Percentiles rank a stretch among this genome's conserved stretches.
Conservation (phyloP, 441 rosid species). For the Gossypium lobatum region DNA sequence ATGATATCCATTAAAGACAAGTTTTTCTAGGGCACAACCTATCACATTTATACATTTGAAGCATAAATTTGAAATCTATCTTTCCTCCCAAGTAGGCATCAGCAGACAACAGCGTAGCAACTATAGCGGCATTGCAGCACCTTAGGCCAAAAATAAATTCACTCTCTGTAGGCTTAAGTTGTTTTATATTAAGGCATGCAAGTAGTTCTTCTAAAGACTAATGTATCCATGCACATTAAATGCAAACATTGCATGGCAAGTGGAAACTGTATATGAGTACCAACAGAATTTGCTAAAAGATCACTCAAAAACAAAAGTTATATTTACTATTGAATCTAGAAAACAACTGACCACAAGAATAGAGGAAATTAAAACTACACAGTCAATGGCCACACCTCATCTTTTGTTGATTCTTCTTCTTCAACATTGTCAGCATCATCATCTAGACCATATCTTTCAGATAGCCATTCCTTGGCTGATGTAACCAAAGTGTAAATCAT, state of each 20-base stretch:
- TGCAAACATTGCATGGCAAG: neutral
- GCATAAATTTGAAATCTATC: neutral
- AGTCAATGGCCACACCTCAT: constrained; percentile 54
- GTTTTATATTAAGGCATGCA: neutral
- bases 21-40: neutral
- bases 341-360: neutral
- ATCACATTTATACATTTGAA: neutral
- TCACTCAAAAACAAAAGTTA: neutral
- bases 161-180: neutral
- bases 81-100: neutral
- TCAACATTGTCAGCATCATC: constrained; percentile 34
- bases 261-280: neutral
- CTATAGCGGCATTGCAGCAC: neutral
- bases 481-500: constrained; percentile 87
- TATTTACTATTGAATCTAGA: constrained; percentile 11
- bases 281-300: neutral
- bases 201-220: neutral
- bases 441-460: constrained; percentile 70
- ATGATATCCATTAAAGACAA: neutral
- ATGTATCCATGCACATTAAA: neutral
- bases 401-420: constrained; percentile 67
- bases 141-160: neutral
- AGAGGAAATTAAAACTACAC: neutral
- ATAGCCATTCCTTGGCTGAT: constrained; percentile 91
- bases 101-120: neutral